Base-by-base conservation (phyloP, 306 rosid species). In the Corylus americana region DNA sequence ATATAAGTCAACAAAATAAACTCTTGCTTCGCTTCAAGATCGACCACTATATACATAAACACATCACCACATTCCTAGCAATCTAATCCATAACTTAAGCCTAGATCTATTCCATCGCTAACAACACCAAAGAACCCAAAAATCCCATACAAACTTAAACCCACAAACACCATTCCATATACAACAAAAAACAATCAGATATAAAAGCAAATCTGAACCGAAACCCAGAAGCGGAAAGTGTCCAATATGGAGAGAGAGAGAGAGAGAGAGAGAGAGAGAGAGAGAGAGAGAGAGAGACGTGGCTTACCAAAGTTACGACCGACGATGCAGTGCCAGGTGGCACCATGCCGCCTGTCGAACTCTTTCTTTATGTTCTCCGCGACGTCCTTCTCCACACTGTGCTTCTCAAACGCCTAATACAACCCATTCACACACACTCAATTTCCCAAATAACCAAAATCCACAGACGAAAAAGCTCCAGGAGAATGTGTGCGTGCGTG, bases 281-380 rank as follows among this genome's bases (percentile, higher is more conserved):
- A 44, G 73, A 74, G 71, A 25, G 72, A 50, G 45, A 84, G 73
- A 57, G 20, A 22, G 20, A 48, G 16, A 25, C 22, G 47, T 31
- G 62, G 16, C 35, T 78, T 91, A 94, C 98, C 98, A 37, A 94
- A 94, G 87, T 94, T 94, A 59, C 98, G 93, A 70, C 98, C 98
- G 31, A 94, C 98, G 79, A 94, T 94, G 86, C 97, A 92, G 87
- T 94, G 98, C 98, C 98, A 94, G 49, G 98, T 94, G 45, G 98
- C 93, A 18, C 97, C 97, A 58, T 94, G 97, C 76, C 87, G 90
- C 85, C 80, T 87, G 79, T 94, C 98, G 73, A 94, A 94, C 86
- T 92, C 97, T 85, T 94, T 94, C 97, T 94, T 94, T 77, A 94
- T 94, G 29, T 55, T 77, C 88, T 94, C 98, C 14, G 98, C 98